Percentiles rank a stretch among this genome's conserved stretches.
phyloP scores from a whole-genome alignment of 768 basidiomycete genomes.

The Lactifluus echinatus region DNA sequence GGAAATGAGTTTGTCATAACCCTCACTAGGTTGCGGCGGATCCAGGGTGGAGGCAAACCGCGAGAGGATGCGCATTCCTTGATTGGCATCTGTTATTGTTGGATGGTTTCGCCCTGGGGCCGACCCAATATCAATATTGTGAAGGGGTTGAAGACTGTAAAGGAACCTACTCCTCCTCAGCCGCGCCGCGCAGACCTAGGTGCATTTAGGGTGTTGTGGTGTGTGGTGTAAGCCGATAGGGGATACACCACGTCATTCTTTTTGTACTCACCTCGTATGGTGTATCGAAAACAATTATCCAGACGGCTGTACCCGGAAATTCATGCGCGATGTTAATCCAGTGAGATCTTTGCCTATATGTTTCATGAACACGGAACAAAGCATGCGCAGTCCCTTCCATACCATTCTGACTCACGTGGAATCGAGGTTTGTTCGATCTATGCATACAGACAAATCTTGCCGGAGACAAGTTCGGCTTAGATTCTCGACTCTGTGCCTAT shows the following conservation, averaged over 20 bases:
- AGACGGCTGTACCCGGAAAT: slow-evolving; percentile 53
- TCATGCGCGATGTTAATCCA: slow-evolving; percentile 69
- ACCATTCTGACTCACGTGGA: slow-evolving; percentile 33
- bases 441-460: slow-evolving; percentile 62
- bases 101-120: slow-evolving; percentile 65
- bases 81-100: slow-evolving; percentile 56
- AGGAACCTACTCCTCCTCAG: neutral
- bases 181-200: neutral
- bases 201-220: neutral
- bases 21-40: slow-evolving; percentile 49
- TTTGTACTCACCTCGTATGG: slow-evolving; percentile 52
- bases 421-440: slow-evolving; percentile 75
- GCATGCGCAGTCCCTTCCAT: neutral
- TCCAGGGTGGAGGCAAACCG: slow-evolving; percentile 57
- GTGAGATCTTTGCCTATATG: slow-evolving; percentile 52
- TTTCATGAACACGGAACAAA: neutral
- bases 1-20: slow-evolving; percentile 49
- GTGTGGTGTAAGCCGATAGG: neutral
- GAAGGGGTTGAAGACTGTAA: neutral
- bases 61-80: slow-evolving; percentile 52
- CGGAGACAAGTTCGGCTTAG: slow-evolving; percentile 43
- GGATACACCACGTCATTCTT: neutral
- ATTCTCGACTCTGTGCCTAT: slow-evolving; percentile 54
- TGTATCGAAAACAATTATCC: slow-evolving; percentile 72
- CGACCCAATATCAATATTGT: slow-evolving; percentile 31